Base-by-base conservation (phyloP, 768 basidiomycete genomes). In the Boletus vermiculosoides region DNA sequence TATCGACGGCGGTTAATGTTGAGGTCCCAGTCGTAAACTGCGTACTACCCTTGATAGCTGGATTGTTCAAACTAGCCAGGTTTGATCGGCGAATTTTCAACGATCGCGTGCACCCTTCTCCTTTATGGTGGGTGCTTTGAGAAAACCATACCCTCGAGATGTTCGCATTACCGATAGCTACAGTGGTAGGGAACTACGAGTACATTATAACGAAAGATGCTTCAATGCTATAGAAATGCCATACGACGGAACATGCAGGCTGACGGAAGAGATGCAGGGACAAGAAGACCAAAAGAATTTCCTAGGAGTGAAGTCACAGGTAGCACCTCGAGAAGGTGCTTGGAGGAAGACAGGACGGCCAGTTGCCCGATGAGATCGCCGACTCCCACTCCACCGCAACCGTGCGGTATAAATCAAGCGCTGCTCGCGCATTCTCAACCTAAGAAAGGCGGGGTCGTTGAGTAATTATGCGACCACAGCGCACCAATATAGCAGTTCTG, bases 281-380 rank as follows among this genome's bases (percentile, higher is more conserved):
- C 57, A 66, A 70, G 52, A 66, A 63, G 54, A 53, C 48, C 45
- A 50, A 54, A 55, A 53, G 25, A 45, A 20, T 44, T 39, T 39
- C 36, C 47, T 39, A 33, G 48, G 47, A 36, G 20, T 33, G 55
- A 50, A 52, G 46, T 73, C 63, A 90, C 51, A 83, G 70, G 66
- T 90, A 92, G 69, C 89, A 92, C 61, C 89, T 82, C 52, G 90
- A 90, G 72, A 88, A 92, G 10, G 85, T 84, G 70, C 83, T 85
- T 0, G 90, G 90, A 36, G 90, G 89, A 48, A 92, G 80, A 52
- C 78, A 77, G 56, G 82, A 86, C 1, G 90, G 90, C 90, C 90
- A 92, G 57, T 85, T 83, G 11, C 81, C 83, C 33, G 73, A 74
- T 15, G 77, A 69, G 44, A 92, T 76, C 22, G 81, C 76, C 11